phyloP scores from a whole-genome alignment of 805 yeast species.

The Pichia californica region DNA sequence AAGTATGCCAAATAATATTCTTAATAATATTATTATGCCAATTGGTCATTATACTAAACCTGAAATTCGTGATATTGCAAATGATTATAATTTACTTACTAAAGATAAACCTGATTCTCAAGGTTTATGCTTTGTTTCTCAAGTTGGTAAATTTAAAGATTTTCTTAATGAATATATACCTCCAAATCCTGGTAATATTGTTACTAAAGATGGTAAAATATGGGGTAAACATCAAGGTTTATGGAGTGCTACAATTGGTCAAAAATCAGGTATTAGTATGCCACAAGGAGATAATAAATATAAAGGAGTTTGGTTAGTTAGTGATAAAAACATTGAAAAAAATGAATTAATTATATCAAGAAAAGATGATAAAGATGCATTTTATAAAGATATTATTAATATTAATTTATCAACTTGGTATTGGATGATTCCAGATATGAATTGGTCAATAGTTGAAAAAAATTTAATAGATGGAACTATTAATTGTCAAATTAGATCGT shows the following conservation, averaged over 20 bases:
- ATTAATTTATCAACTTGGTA: constrained; percentile 36
- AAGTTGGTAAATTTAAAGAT: constrained; percentile 53
- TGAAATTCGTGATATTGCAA: constrained; percentile 64
- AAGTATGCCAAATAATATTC: constrained; percentile 42
- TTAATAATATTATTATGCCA: constrained; percentile 62
- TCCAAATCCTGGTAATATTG: constrained; percentile 69
- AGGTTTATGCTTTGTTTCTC: constrained; percentile 87
- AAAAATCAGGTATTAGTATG: constrained; percentile 69
- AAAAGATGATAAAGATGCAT: constrained; percentile 53
- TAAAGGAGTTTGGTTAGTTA: constrained; percentile 81
- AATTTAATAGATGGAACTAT: constrained; percentile 19
- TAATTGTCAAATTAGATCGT: constrained; percentile 63
- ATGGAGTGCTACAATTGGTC: constrained; percentile 96
- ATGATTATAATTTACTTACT: constrained; percentile 43
- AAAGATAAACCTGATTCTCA: constrained; percentile 88
- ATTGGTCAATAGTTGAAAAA: constrained; percentile 4
- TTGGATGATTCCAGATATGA: constrained; percentile 36
- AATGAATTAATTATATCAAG: constrained; percentile 78
- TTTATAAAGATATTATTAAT: constrained; percentile 40
- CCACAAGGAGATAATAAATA: constrained; percentile 81
- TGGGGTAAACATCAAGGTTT: constrained; percentile 84
- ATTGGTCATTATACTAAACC: constrained; percentile 75
- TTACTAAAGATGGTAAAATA: constrained; percentile 64
- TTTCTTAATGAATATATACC: constrained; percentile 71
- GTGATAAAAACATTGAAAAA: constrained; percentile 53